Base-by-base conservation (phyloP, 768 basidiomycete genomes). In the Boletus sp. region DNA sequence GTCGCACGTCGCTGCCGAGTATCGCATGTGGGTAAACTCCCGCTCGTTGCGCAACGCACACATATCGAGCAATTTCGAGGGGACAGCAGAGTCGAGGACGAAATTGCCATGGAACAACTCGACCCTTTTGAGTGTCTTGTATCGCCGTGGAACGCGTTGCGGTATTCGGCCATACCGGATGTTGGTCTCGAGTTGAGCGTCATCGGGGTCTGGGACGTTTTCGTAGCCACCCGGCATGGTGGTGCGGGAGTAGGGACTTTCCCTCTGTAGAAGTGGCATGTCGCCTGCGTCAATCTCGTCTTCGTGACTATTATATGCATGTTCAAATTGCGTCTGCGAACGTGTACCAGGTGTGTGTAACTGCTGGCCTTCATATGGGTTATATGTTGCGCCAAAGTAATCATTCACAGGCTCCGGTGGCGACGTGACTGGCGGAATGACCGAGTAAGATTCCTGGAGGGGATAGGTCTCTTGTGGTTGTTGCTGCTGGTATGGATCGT, bases 21-120 rank as follows among this genome's bases (percentile, higher is more conserved):
- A 98, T 5, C 96, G 85, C 93, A 98, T 95, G 72, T 93, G 88
- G 0, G 91, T 93, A 68, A 92, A 95, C 71, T 97, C 95, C 58
- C 93, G 84, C 54, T 93, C 93, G 44, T 82, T 86, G 49, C 83
- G 81, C 57, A 81, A 72, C 7, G 84, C 75, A 62, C 90, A 93
- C 79, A 91, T 84, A 55, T 91, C 84, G 27, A 98, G 80, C 39
- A 98, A 77, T 62, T 93, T 96, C n/a, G 87, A 80, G 0, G 96
- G 96, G 0, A 98, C 93, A 0, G 88, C 81, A 11, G 88, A 84
- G 73, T 98, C 94, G 34, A 95, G 76, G 11, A 98, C 91, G 45
- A 97, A 86, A 71, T 98, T 97, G 7, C 96, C 96, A 56, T 92
- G 88, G 72, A 91, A 93, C 14, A 98, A 77, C 82, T 90, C 90